phyloP scores from a whole-genome alignment of 2,329 filamentous ascomycete genomes.

The Colletotrichum magnum region DNA sequence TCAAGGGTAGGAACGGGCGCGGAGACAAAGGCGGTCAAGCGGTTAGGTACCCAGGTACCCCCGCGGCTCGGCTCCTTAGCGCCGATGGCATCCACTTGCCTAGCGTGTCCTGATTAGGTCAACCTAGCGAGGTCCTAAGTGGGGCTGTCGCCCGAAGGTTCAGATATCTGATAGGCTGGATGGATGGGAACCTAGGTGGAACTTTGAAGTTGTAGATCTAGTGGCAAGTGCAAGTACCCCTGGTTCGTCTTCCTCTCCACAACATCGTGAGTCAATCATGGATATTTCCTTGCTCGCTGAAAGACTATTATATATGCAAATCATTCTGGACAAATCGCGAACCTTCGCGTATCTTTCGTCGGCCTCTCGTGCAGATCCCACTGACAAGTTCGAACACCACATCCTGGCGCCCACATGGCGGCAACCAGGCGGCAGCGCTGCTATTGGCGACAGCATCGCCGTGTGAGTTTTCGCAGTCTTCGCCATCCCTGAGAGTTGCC shows the following conservation, averaged over 20 bases:
- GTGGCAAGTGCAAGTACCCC: too few species aligned
- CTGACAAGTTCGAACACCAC: not conserved
- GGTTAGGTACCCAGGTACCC: not conserved
- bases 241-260: slow-evolving; percentile 3
- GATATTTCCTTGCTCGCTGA: too few species aligned
- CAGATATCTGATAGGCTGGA: too few species aligned
- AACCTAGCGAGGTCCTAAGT: slow-evolving; percentile 12
- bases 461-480: not conserved
- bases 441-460: slow-evolving; percentile 7
- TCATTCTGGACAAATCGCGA: not conserved
- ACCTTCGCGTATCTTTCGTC: not conserved
- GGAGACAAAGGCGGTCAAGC: not conserved
- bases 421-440: not conserved
- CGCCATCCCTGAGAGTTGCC: not conserved
- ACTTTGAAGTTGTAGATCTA: too few species aligned
- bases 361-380: too few species aligned
- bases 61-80: slow-evolving; percentile 8
- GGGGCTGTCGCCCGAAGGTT: not conserved
- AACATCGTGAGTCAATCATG: too few species aligned
- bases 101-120: slow-evolving; percentile 1
- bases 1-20: too few species aligned
- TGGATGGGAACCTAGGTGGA: too few species aligned
- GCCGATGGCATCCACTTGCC: slow-evolving; percentile 1
- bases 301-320: slow-evolving; percentile 2
- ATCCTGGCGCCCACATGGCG: slow-evolving; percentile 9